Evolutionary conservation across 164 flowering plant species (phyloP), one percentile per base, ranked within the genome.

Genomic region (Amborella trichopoda): DNA sequence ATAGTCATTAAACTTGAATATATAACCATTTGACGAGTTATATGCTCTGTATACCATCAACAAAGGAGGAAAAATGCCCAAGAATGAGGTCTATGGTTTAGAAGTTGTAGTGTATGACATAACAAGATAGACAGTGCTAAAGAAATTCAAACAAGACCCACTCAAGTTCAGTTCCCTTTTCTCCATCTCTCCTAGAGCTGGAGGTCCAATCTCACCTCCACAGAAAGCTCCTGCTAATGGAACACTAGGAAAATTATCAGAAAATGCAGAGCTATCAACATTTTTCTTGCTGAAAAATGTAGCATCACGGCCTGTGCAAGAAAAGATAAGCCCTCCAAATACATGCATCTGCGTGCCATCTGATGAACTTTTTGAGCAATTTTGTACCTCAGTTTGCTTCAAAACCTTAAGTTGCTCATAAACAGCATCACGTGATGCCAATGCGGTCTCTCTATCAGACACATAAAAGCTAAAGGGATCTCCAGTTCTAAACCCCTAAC

Each of bases 241-340:
- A 23, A 60, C 50, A 23, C 62, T 73, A 1, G 85, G 83, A 24
- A 83, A 83, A 55, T 68, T 74, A 30, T 71, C 76, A 36, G 63
- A 23, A 52, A 87, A 67, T 5, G 79, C 80, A 9, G 70, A 62
- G 66, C 85, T 69, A 47, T 83, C 88, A 46, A 71, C 60, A 53
- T 74, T 65, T 11, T 25, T 48, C 17, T 30, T 22, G 13, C 68
- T 77, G 44, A 79, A 81, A 46, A 83, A 81, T 0, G 71, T 50
- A 3, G 68, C 71, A 3, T 74, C 88, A 11, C 94, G 87, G 30
- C 90, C 88, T 71, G 49, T 63, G 45, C 88, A 81, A 9, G 79
- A 3, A 55, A 87, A 79, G 18, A 87, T 43, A 3, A 87, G 56
- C 17, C 88, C 90, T 25, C 94, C 84, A 40, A 66, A 63, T 4